Conservation (phyloP, 75 land plant species). For the Sequoia sempervirens region DNA sequence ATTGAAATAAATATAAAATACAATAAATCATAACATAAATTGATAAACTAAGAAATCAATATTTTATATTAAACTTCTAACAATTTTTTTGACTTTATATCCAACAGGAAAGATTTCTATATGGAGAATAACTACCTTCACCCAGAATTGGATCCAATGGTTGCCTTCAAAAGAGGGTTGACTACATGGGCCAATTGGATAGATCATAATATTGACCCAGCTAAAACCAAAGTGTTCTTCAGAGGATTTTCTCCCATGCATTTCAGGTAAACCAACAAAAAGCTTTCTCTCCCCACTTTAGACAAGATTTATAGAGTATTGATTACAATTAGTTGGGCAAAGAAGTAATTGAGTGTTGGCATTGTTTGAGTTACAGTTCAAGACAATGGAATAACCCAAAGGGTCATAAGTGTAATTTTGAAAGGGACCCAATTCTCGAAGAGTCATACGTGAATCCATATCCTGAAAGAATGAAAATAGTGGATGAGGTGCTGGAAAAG, state of each 20-base stretch:
- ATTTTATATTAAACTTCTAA: too few species aligned
- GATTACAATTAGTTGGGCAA: too few species aligned
- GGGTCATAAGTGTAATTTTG: slow-evolving; percentile 24
- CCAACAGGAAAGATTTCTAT: slow-evolving; percentile 46
- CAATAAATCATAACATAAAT: too few species aligned
- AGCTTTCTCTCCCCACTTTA: background rate
- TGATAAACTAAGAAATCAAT: too few species aligned
- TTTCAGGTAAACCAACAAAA: slow-evolving; percentile 40
- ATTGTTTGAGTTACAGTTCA: slow-evolving; percentile 14
- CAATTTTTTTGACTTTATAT: too few species aligned
- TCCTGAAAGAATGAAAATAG: slow-evolving; percentile 20
- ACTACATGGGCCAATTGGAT: slow-evolving; percentile 74
- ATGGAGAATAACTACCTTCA: slow-evolving; percentile 28
- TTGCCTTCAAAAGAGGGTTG: slow-evolving; percentile 53
- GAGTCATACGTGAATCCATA: slow-evolving; percentile 34
- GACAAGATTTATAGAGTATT: too few species aligned
- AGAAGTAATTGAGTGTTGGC: too few species aligned
- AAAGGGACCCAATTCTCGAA: slow-evolving; percentile 46
- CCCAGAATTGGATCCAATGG: slow-evolving; percentile 47
- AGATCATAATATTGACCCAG: slow-evolving; percentile 45
- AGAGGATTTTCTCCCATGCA: slow-evolving; percentile 77
- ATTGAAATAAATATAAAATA: too few species aligned
- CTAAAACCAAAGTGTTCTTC: slow-evolving; percentile 66
- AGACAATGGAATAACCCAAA: slow-evolving; percentile 24
- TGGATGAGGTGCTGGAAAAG: slow-evolving; percentile 13